phyloP scores from a whole-genome alignment of 208 protist genomes.

The Jaenimonas drosophilae region DNA sequence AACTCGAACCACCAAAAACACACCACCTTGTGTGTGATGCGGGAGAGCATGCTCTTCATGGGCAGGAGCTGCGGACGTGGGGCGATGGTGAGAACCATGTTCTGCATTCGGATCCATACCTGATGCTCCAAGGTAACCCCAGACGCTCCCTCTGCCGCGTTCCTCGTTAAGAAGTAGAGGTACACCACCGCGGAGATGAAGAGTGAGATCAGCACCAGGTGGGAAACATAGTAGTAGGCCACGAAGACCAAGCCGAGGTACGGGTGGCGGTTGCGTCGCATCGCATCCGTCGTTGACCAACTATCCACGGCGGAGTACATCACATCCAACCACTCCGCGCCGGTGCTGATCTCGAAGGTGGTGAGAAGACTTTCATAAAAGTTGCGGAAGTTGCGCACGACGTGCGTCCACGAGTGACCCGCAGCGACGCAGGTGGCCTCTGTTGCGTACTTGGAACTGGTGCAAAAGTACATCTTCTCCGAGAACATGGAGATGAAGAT shows the following conservation, averaged over 20 bases:
- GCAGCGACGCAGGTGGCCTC: slow-evolving; percentile 22
- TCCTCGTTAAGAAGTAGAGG: slow-evolving; percentile 74
- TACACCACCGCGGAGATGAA: slow-evolving; percentile 86
- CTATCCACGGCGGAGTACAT: slow-evolving; percentile 81
- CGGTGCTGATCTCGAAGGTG: slow-evolving; percentile 85
- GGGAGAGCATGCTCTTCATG: slow-evolving; percentile 37
- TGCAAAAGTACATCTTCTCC: slow-evolving; percentile 77
- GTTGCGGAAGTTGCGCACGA: slow-evolving; percentile 83
- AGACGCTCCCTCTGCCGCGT: slow-evolving; percentile 36
- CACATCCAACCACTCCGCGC: slow-evolving; percentile 81
- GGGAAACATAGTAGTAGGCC: slow-evolving; percentile 83
- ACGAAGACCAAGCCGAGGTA: slow-evolving; percentile 84
- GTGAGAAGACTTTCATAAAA: slow-evolving; percentile 82
- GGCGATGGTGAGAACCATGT: slow-evolving; percentile 48
- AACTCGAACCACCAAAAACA: slow-evolving; percentile 43
- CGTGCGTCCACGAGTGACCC: slow-evolving; percentile 25
- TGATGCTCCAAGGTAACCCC: slow-evolving; percentile 66
- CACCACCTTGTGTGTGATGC: slow-evolving; percentile 46
- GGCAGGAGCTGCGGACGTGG: slow-evolving; percentile 52
- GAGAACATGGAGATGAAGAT: slow-evolving; percentile 88
- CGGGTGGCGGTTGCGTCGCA: slow-evolving; percentile 40
- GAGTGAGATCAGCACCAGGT: slow-evolving; percentile 86
- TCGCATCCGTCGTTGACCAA: slow-evolving; percentile 30
- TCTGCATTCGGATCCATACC: slow-evolving; percentile 73
- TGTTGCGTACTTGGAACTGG: slow-evolving; percentile 23